Base-by-base conservation (phyloP, 768 basidiomycete genomes). In the Fomitopsis pulvina region DNA sequence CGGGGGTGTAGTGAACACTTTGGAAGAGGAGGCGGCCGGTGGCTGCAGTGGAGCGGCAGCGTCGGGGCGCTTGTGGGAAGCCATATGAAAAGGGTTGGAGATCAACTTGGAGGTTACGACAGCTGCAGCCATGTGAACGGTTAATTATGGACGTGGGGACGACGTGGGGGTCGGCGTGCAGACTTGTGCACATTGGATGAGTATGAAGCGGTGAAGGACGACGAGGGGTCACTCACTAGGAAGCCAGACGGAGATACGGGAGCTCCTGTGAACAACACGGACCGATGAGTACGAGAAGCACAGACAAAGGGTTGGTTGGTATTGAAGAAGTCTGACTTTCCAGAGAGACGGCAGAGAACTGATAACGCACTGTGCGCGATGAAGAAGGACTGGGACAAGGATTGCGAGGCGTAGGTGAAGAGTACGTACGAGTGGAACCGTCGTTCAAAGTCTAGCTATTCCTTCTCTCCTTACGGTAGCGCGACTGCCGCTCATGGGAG, bases 11-110 rank as follows among this genome's bases (percentile, higher is more conserved):
- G 52, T 66, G 60, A 42, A 60, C 50, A 57, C 67, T 60, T 52
- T 68, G 54, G 60, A 57, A 9, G 62, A 53, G 30, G 61, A 63
- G 16, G 69, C 55, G 43, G 67, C 67, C 34, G 62, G 59, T 60
- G 61, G 57, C 62, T 69, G 57, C 68, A 69, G 52, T 65, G 72
- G 52, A 21, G 46, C 39, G 11, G 51, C 25, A 37, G 54, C 42
- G 40, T 61, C 62, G 44, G 52, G 37, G 53, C 51, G 55, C 45
- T 54, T 52, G 50, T 61, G 60, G 47, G 77, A 67, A 45, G 70
- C 60, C 71, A 77, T 74, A 54, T 68, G 71, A 59, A 74, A 70
- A 56, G 74, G 72, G 63, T 65, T 61, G 57, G 77, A 66, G 51
- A 66, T 65, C 43, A 65, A 57, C 51, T 74, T 68, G 53, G 69